Evolutionary conservation across 23 red algal genomes (phyloP).

Genomic region (Gracilaria vermiculophylla): DNA sequence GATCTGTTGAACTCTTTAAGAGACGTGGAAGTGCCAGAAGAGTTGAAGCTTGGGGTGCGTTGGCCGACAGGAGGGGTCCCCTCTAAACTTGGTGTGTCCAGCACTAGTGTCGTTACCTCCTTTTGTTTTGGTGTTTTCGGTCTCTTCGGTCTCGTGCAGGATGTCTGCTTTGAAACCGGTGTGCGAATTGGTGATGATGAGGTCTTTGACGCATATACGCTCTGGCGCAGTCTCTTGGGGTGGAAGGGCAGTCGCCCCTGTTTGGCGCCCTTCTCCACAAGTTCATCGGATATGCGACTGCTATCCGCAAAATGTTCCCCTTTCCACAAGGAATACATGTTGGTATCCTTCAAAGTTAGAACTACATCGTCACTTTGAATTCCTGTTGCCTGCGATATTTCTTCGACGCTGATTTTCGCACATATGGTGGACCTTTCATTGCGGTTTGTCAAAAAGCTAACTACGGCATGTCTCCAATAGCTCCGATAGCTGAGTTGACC

Average conservation of each 20-base stretch:
- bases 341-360: constrained; percentile 35
- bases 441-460: constrained; percentile 10
- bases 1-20: background rate
- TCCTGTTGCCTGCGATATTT: constrained; percentile 46
- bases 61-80: background rate
- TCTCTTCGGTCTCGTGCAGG: background rate
- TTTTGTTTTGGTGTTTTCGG: constrained; percentile 34
- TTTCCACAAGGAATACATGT: constrained; percentile 46
- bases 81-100: background rate
- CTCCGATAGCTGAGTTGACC: constrained; percentile 74
- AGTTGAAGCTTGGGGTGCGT: background rate
- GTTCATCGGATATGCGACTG: constrained; percentile 6
- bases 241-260: background rate
- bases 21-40: background rate
- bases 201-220: background rate
- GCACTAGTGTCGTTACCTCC: background rate
- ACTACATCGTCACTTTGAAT: constrained; percentile 48
- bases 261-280: background rate
- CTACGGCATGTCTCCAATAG: constrained; percentile 61
- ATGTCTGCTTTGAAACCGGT: background rate
- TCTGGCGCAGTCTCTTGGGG: background rate
- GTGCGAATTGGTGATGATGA: background rate
- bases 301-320: constrained; percentile 54
- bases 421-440: background rate
- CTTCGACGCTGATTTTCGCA: constrained; percentile 32